Evolutionary conservation across 2,329 filamentous ascomycete species (phyloP).

Genomic region (Hyphodiscus sp.): DNA sequence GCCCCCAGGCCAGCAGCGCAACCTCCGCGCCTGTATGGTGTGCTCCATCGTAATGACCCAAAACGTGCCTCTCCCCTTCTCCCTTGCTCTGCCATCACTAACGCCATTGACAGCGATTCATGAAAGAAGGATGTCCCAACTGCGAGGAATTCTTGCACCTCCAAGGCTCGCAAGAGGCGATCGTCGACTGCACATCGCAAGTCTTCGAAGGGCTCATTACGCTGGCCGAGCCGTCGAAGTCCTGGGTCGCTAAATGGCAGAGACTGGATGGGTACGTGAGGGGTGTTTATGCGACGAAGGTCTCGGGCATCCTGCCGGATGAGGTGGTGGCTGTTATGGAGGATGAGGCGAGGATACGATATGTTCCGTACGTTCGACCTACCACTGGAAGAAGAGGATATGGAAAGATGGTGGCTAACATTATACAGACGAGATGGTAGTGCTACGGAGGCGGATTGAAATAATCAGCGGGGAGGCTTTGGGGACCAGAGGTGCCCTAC

Average conservation of each 20-base stretch:
- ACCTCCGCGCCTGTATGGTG: constrained; percentile 95
- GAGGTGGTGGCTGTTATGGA: constrained; percentile 55
- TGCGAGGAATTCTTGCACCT: constrained; percentile 91
- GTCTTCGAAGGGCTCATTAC: constrained; percentile 92
- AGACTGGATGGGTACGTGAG: constrained; percentile 80
- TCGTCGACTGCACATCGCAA: constrained; percentile 89
- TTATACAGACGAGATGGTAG: constrained; percentile 47
- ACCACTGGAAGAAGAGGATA: not conserved
- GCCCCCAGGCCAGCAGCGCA: constrained; percentile 68
- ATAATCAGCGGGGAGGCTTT: not conserved
- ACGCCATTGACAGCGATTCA: constrained; percentile 60
- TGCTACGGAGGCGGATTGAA: constrained; percentile 33
- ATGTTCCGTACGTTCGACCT: constrained; percentile 52
- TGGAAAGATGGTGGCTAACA: constrained; percentile 12
- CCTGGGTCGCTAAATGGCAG: constrained; percentile 98
- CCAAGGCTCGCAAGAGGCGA: constrained; percentile 67
- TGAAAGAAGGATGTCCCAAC: constrained; percentile 85
- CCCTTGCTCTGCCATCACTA: constrained; percentile 7
- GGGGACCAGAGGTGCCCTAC: not conserved
- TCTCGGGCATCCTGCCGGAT: constrained; percentile 71
- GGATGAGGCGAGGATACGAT: constrained; percentile 57
- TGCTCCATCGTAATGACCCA: constrained; percentile 90
- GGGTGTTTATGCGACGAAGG: constrained; percentile 91
- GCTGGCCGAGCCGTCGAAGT: constrained; percentile 71
- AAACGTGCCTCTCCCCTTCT: constrained; percentile 44